Conservation (phyloP, 2,329 filamentous ascomycete genomes). For the Pseudocercospora fuligena region DNA sequence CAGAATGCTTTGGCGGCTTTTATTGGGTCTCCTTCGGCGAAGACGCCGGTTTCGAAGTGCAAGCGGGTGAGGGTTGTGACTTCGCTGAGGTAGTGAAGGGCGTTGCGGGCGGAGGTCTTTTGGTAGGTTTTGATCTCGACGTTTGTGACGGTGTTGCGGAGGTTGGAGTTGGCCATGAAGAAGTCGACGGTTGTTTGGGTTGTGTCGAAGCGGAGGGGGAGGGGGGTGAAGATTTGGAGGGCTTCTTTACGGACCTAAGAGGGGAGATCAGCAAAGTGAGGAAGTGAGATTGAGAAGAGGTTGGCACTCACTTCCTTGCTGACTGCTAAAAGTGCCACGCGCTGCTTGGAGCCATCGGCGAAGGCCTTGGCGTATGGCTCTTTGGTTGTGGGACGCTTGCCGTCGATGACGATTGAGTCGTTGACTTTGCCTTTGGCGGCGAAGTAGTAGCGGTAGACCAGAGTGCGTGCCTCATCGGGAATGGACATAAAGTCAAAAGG, state of each 20-base stretch:
- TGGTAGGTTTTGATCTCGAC: conserved; percentile 39
- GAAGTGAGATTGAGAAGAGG: neutral
- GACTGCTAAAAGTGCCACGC: conserved; percentile 39
- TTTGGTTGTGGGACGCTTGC: conserved; percentile 36
- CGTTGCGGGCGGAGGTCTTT: conserved; percentile 37
- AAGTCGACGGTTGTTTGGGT: conserved; percentile 41
- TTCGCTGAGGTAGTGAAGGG: conserved; percentile 41
- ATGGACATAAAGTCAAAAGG: conserved; percentile 43
- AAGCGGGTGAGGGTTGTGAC: conserved; percentile 37
- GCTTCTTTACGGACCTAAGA: conserved; percentile 38
- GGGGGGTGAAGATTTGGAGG: conserved; percentile 39
- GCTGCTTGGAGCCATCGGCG: conserved; percentile 37
- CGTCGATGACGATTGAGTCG: conserved; percentile 37
- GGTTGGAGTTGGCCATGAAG: conserved; percentile 33
- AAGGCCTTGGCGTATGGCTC: conserved; percentile 39
- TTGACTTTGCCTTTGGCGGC: conserved; percentile 33
- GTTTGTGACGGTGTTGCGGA: conserved; percentile 31
- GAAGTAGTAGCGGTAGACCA: conserved; percentile 40
- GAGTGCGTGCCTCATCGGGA: conserved; percentile 33
- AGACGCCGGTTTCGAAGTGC: conserved; percentile 38
- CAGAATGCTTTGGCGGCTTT: conserved; percentile 44
- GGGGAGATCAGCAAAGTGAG: neutral
- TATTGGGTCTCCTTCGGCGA: conserved; percentile 34
- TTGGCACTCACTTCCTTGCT: conserved; percentile 38
- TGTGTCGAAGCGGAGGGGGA: conserved; percentile 39